These are phyloP conservation scores for Aspergillus sclerotioniger DNA, from an alignment of 495 filamentous ascomycete genomes.

Conservation along the genomic window DNA sequence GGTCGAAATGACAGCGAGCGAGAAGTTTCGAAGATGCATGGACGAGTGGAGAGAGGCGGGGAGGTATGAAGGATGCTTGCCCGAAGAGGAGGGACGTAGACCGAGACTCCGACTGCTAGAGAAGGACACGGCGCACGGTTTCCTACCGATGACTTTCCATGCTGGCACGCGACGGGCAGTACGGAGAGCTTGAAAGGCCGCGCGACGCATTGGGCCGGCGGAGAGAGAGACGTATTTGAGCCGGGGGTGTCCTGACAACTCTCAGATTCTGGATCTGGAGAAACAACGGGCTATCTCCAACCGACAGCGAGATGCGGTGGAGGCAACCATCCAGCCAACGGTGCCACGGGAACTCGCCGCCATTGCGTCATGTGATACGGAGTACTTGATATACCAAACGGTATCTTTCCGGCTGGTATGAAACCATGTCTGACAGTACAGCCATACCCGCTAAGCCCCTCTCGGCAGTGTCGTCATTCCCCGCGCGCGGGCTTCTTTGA, in stretches of 20 bases:
- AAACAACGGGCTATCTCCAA: background rate
- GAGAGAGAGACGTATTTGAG: background rate
- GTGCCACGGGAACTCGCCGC: background rate
- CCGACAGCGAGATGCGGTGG: background rate
- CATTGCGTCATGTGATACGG: conserved; percentile 11
- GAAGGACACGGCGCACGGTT: conserved; percentile 41
- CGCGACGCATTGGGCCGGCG: conserved; percentile 59
- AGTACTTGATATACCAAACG: background rate
- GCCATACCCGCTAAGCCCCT: conserved; percentile 28
- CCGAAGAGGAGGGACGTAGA: conserved; percentile 41
- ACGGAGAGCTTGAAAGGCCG: conserved; percentile 58
- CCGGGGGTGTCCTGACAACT: conserved; percentile 2
- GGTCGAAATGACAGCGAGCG: conserved; percentile 58
- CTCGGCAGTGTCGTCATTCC: conserved; percentile 42
- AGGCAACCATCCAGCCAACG: background rate
- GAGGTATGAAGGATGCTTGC: conserved; percentile 35
- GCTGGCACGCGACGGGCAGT: conserved; percentile 57
- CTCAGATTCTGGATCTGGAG: conserved; percentile 16
- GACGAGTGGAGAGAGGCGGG: conserved; percentile 48
- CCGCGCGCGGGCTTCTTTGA: conserved; percentile 22
- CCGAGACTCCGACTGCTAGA: conserved; percentile 46
- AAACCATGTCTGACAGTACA: background rate
- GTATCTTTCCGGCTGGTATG: background rate
- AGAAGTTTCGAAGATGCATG: conserved; percentile 65
- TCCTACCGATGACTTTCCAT: conserved; percentile 52